Base-by-base conservation (phyloP, 2,329 filamentous ascomycete genomes). In the Neocucurbitaria cava region DNA sequence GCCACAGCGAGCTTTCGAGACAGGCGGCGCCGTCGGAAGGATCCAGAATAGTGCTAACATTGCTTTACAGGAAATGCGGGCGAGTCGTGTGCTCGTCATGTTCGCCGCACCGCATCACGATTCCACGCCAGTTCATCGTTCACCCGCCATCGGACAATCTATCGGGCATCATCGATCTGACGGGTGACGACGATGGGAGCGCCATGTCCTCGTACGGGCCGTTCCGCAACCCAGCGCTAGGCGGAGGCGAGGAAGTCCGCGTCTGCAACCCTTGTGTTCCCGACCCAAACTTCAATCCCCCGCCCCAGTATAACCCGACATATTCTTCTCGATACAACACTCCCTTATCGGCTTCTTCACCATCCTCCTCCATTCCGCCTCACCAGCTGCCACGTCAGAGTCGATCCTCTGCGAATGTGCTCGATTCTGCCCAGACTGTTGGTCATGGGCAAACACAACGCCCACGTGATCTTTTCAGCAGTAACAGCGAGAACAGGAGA, bases 61-160 rank as follows among this genome's bases (percentile, higher is more conserved):
- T 24, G 17, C 20, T 24, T 9, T 15, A 20, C 36, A 90, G 88
- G 64, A 97, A 96, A 84, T 98, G 94, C 72, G 94, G 94, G 41
- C 83, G 92, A 57, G 93, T 98, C 8, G 94, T 98, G 21, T 98
- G 94, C 76, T 87, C 88, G 53, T 83, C 87, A 18, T 98, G 94
- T 78, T 97, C 94, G 2, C 94, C 94, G 3, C 94, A 98, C 75
- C 87, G 92, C 57, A 98, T 98, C 71, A 96, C 91, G 3, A 97
- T 98, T 59, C 94, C 94, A 1, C 86, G 93, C 61, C 91, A 95
- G 71, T 98, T 91, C 73, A 96, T 98, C 61, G 92, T 97, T 23
- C 89, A 89, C 43, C 90, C 91, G 3, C 61, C 68, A 66, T 79
- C 62, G 21, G 64, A 71, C 17, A 53, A 47, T n/a, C 49, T 18